Conservation (phyloP, 2,329 filamentous ascomycete genomes). For the Fusarium kyushuense region DNA sequence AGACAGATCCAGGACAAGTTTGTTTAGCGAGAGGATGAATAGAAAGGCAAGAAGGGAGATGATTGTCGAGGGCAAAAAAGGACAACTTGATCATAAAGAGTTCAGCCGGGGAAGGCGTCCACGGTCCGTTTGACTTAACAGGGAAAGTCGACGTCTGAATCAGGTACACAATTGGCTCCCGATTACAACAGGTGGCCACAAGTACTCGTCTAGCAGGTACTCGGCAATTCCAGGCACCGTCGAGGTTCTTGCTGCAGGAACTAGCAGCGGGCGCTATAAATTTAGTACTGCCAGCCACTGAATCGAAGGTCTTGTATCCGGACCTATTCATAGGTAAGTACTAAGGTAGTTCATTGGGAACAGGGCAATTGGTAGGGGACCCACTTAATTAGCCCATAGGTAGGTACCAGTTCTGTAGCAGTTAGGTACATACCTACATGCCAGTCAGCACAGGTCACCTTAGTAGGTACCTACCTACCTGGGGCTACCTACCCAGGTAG, state of each 20-base stretch:
- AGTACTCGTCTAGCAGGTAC: constrained; percentile 33
- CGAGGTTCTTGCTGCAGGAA: constrained; percentile 3
- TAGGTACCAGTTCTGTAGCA: neutral
- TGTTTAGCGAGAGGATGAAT: neutral
- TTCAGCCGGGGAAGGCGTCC: constrained; percentile 12
- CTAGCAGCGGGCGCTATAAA: constrained; percentile 45
- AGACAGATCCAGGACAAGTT: neutral
- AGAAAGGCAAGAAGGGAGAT: constrained; percentile 1
- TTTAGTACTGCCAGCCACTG: constrained; percentile 17
- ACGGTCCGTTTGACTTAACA: constrained; percentile 16
- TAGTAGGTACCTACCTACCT: neutral
- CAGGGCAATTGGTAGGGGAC: constrained; percentile 9
- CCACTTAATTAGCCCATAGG: neutral
- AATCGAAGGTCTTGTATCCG: constrained; percentile 6
- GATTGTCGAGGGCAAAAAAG: constrained; percentile 26
- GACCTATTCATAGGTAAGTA: too few species aligned
- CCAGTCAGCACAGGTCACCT: too few species aligned
- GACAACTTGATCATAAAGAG: constrained; percentile 39
- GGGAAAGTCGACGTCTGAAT: constrained; percentile 37
- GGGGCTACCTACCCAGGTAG: too few species aligned
- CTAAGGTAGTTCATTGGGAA: neutral
- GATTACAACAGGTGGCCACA: constrained; percentile 20
- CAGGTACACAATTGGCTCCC: constrained; percentile 9
- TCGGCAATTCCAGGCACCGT: constrained; percentile 7
- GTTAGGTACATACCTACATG: too few species aligned